Conservation (phyloP, 2,329 filamentous ascomycete species). For the Cladobotryum mycophilum region DNA sequence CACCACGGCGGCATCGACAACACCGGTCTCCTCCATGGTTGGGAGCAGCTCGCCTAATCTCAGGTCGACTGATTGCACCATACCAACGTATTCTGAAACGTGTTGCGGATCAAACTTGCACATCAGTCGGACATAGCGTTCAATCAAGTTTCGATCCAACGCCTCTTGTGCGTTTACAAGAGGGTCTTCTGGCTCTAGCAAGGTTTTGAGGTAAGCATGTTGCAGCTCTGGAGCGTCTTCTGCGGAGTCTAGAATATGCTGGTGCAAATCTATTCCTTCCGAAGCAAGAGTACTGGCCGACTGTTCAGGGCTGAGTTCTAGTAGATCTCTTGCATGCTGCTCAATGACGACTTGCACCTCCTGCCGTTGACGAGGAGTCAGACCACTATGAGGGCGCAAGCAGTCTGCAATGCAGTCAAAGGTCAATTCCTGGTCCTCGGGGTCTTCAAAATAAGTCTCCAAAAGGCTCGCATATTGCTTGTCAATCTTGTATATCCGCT, state of each 20-base stretch:
- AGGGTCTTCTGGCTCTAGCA: slow-evolving; percentile 59
- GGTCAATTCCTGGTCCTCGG: slow-evolving; percentile 64
- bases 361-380: slow-evolving; percentile 63
- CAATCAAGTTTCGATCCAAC: slow-evolving; percentile 58
- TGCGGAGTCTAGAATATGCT: slow-evolving; percentile 57
- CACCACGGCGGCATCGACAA: slow-evolving; percentile 87
- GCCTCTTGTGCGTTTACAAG: slow-evolving; percentile 25
- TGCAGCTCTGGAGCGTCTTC: slow-evolving; percentile 57
- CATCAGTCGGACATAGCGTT: slow-evolving; percentile 85
- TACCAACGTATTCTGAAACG: slow-evolving; percentile 77
- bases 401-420: slow-evolving; percentile 77
- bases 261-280: slow-evolving; percentile 59
- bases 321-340: slow-evolving; percentile 58
- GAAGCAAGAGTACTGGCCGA: slow-evolving; percentile 60
- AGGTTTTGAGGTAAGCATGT: slow-evolving; percentile 67
- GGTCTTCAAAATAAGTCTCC: slow-evolving; percentile 78
- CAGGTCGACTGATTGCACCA: slow-evolving; percentile 70
- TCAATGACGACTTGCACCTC: slow-evolving; percentile 65
- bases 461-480: slow-evolving; percentile 74
- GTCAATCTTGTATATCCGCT: slow-evolving; percentile 76
- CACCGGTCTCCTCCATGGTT: slow-evolving; percentile 80
- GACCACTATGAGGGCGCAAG: slow-evolving; percentile 55
- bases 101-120: slow-evolving; percentile 76
- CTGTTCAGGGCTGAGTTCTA: slow-evolving; percentile 57
- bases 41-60: slow-evolving; percentile 75